Evolutionary conservation across 2,329 filamentous ascomycete genomes (phyloP), one percentile per base, ranked within the genome.

Genomic region (Neonectria magnoliae): DNA sequence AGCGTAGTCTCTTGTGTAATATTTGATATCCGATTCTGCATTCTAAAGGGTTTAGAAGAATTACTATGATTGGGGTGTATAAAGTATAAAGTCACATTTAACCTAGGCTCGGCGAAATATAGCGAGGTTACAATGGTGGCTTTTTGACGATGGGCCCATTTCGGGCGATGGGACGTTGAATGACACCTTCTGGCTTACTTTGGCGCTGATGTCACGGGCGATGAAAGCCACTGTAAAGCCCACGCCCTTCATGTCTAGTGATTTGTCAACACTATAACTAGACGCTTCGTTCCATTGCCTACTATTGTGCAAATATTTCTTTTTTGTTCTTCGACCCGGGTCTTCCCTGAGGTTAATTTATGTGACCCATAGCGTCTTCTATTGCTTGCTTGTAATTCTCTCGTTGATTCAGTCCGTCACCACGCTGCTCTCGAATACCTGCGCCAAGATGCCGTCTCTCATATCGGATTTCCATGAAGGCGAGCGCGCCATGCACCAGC

Each of bases 401-500:
- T 22, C 5, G 14, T 5, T 20, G 5, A 33, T n/a, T 20, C n/a
- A 16, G 14, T 25, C 13, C 45, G 31, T 45, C 5, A 20, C 13
- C 31, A 16, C 38, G 25, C 25, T 36, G 50, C 36, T 42, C 38
- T 52, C 61, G 18, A 27, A 60, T 9, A 63, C 44, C 16, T 20
- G 53, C 18, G 47, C 48, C 54, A 72, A 41, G 5, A 78, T 78
- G 76, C 74, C 76, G 3, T 73, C 73, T 16, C 67, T 65, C 6
- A 67, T 71, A 27, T 73, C 71, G 20, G 69, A 70, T 50, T 93
- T 87, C 83, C 89, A 92, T 76, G 76, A 84, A 10, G 92, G 92
- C 70, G 92, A 95, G 78, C 73, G 82, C 45, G 83, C 84, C 53
- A 87, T 95, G 78, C 91, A 91, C 61, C 76, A 80, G 16, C 82